Conservation (phyloP, 106 monocot genomes). For the Triglochin maritima region DNA sequence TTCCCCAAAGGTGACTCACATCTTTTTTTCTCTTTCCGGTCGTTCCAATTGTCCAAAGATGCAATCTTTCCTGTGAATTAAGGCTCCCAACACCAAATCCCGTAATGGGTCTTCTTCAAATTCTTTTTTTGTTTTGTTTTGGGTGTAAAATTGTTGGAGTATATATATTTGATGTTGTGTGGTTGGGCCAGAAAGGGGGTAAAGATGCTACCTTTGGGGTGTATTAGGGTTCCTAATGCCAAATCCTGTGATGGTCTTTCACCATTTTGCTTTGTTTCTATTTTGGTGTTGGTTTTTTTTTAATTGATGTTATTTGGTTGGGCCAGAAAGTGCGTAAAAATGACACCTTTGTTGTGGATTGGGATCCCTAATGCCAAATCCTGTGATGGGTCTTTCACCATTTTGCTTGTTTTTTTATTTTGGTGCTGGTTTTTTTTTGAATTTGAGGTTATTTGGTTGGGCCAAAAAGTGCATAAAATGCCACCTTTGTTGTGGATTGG, state of each 20-base stretch:
- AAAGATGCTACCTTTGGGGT: too few species aligned
- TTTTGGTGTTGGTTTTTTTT: background rate
- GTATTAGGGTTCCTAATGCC: too few species aligned
- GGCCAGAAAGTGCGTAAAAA: too few species aligned
- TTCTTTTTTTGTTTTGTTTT: too few species aligned
- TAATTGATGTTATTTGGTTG: too few species aligned
- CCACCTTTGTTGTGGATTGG: background rate
- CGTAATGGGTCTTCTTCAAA: too few species aligned
- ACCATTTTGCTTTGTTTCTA: too few species aligned
- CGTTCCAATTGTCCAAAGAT: background rate
- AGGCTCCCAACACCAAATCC: too few species aligned
- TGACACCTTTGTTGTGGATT: too few species aligned
- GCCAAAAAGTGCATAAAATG: background rate
- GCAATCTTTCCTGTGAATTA: too few species aligned
- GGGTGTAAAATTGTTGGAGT: background rate
- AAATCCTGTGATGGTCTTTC: too few species aligned
- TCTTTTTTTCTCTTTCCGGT: background rate
- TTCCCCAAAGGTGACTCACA: background rate
- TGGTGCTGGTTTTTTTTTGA: background rate
- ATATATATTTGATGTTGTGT: background rate
- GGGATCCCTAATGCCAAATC: too few species aligned
- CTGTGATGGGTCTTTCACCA: background rate
- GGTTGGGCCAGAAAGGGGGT: background rate
- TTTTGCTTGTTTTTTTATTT: background rate
- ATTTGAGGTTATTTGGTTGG: background rate